phyloP scores from a whole-genome alignment of 2,329 filamentous ascomycete species.

The Trichoderma pleuroti region DNA sequence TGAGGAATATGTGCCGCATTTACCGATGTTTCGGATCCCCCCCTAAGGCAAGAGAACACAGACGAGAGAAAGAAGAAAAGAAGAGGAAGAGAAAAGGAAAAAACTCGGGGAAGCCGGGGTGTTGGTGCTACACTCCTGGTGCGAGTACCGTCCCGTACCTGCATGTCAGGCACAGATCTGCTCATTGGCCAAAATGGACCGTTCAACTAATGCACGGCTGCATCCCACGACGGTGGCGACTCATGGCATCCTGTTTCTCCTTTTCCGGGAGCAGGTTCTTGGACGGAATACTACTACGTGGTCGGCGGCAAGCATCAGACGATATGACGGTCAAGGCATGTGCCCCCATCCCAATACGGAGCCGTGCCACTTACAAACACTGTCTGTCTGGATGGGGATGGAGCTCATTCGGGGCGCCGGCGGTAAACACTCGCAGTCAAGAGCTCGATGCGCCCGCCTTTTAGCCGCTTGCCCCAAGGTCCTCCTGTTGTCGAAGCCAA shows the following conservation, averaged over 20 bases:
- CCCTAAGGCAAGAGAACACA: neutral
- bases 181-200: slow-evolving; percentile 6
- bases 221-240: slow-evolving; percentile 12
- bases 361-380: neutral
- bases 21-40: neutral
- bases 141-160: neutral
- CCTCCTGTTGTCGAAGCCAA: neutral
- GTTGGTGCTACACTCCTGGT: slow-evolving; percentile 5
- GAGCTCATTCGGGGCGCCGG: neutral
- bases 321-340: neutral
- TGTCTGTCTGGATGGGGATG: neutral
- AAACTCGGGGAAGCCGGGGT: slow-evolving; percentile 8
- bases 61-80: neutral
- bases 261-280: neutral
- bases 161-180: slow-evolving; percentile 9
- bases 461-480: neutral
- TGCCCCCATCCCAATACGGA: neutral
- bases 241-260: slow-evolving; percentile 5
- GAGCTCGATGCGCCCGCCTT: neutral
- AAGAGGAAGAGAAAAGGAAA: slow-evolving; percentile 3
- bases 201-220: slow-evolving; percentile 10
- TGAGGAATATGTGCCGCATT: neutral
- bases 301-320: slow-evolving; percentile 8
- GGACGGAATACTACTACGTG: neutral
- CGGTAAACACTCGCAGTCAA: neutral